Percentiles rank a stretch among this genome's conserved stretches.
Conservation (phyloP, 169 alveolate species). For the Perkinsus marinus region DNA sequence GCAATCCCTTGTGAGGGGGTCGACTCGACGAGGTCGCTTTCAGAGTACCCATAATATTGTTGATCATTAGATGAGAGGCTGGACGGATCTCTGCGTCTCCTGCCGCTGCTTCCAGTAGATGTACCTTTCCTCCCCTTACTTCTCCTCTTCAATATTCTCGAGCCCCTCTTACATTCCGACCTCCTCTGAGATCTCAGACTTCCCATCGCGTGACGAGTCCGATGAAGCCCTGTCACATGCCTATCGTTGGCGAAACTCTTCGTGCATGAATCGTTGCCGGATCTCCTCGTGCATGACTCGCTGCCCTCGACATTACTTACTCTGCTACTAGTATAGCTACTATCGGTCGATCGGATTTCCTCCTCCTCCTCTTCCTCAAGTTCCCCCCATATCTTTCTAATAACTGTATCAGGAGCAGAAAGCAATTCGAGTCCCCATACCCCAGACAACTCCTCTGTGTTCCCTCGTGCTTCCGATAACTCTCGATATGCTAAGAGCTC, state of each 20-base stretch:
- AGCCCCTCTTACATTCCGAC: neutral
- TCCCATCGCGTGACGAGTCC: neutral
- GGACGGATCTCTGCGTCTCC: neutral
- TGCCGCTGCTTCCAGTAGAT: neutral
- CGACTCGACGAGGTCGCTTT: neutral
- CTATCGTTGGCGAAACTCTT: neutral
- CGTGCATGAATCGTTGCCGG: neutral
- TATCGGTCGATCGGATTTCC: neutral
- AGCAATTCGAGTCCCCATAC: neutral
- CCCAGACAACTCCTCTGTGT: neutral
- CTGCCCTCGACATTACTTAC: neutral
- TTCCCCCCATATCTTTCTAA: neutral
- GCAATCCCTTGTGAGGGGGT: neutral
- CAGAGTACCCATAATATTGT: neutral
- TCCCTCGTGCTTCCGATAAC: neutral
- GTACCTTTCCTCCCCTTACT: neutral
- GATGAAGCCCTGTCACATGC: neutral
- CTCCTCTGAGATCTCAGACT: neutral
- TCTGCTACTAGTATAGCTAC: neutral
- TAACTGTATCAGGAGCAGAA: neutral
- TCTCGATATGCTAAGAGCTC: neutral
- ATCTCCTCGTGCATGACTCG: too few relatives aligned
- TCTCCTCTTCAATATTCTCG: neutral
- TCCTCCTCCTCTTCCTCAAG: neutral
- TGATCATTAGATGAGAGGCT: neutral